Evolutionary conservation across 2,329 filamentous ascomycete genomes (phyloP).

Genomic region (Periglandula ipomoeae): DNA sequence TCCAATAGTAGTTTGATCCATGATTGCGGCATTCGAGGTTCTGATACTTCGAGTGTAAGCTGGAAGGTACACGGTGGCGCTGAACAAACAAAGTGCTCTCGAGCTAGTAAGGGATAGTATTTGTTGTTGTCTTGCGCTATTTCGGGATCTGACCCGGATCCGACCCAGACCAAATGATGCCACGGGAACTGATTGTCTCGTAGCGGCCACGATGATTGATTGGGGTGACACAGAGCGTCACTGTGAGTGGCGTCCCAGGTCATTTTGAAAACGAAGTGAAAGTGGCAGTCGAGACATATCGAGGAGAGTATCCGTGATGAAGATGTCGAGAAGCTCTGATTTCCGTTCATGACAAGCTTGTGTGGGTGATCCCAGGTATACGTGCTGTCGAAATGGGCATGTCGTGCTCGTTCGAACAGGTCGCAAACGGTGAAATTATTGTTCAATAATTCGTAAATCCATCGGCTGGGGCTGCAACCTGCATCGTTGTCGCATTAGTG

Average conservation of each 20-base stretch:
- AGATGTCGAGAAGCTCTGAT: slow-evolving; percentile 24
- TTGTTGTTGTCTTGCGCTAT: slow-evolving; percentile 19
- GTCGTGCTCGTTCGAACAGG: slow-evolving; percentile 25
- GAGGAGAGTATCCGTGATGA: slow-evolving; percentile 23
- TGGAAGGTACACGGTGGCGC: slow-evolving; percentile 31
- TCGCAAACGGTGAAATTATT: slow-evolving; percentile 28
- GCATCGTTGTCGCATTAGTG: background rate
- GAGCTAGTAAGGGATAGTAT: slow-evolving; percentile 29
- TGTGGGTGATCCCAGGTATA: slow-evolving; percentile 27
- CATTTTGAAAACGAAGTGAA: slow-evolving; percentile 32
- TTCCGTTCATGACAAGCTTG: slow-evolving; percentile 28
- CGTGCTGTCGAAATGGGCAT: slow-evolving; percentile 19
- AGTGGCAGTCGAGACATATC: slow-evolving; percentile 31
- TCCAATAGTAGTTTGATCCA: slow-evolving; percentile 38
- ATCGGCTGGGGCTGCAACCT: slow-evolving; percentile 31
- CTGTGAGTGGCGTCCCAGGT: slow-evolving; percentile 21
- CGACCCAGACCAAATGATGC: slow-evolving; percentile 29
- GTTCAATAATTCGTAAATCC: slow-evolving; percentile 30
- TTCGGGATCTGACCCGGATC: slow-evolving; percentile 18
- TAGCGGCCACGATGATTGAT: slow-evolving; percentile 25
- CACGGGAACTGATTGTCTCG: slow-evolving; percentile 26
- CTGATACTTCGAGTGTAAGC: slow-evolving; percentile 38
- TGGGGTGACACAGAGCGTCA: slow-evolving; percentile 20
- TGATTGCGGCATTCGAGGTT: slow-evolving; percentile 34
- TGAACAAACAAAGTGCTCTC: slow-evolving; percentile 33